Base-by-base conservation (phyloP, 163 green algal species). In the Scenedesmus sp. region DNA sequence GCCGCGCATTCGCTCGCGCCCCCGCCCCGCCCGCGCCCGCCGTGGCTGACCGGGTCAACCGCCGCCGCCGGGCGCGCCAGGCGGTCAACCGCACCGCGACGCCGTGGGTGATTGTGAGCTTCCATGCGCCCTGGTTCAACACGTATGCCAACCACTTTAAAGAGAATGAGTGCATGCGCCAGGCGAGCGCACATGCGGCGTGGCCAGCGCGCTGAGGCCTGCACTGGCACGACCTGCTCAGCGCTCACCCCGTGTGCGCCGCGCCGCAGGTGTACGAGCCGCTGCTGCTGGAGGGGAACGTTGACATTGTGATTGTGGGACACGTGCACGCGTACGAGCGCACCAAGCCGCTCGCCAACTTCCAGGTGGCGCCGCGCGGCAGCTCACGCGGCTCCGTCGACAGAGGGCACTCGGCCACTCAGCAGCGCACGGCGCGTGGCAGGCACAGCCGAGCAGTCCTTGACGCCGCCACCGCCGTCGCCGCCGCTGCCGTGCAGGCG, bases 21-120 rank as follows among this genome's bases (percentile, higher is more conserved):
- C n/a, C n/a, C n/a, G n/a, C n/a, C n/a, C n/a, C n/a, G n/a, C n/a
- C n/a, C n/a, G n/a, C n/a, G n/a, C n/a, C n/a, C n/a, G n/a, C n/a
- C n/a, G n/a, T n/a, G n/a, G n/a, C n/a, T n/a, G n/a, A n/a, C n/a
- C n/a, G n/a, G n/a, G n/a, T n/a, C n/a, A n/a, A n/a, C n/a, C n/a
- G n/a, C n/a, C n/a, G n/a, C n/a, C n/a, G n/a, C n/a, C n/a, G n/a
- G n/a, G n/a, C n/a, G n/a, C n/a, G n/a, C n/a, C n/a, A n/a, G n/a
- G n/a, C n/a, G 22, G 56, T 84, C 47, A 65, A 90, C 72, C 72
- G 85, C 6, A 74, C 20, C 14, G 33, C 63, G 47, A 90, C 85
- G 7, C 85, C 85, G 26, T 90, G 81, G 85, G 48, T 90, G 63
- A 75, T 87, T 42, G 80, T 86, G 2, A 75, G 24, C 63, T 73